Percentiles rank a stretch among this genome's conserved stretches.
These are phyloP conservation scores for Calamus simplicifolius DNA, from an alignment of 176 grass and related monocot genomes.

Conservation along the genomic window DNA sequence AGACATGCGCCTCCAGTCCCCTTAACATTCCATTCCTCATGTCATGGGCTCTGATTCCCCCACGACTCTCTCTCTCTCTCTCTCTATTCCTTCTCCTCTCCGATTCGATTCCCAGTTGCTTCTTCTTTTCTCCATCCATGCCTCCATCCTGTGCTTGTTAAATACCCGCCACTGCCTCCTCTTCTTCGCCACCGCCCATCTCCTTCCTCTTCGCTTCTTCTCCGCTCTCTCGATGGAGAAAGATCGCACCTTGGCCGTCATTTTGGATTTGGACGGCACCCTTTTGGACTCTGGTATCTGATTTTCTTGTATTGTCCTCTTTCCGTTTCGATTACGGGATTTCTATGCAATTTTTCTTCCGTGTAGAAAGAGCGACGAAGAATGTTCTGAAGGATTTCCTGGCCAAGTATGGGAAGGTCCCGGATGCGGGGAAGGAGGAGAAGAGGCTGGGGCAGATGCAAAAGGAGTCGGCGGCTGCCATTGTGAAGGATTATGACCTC, in stretches of 20 bases:
- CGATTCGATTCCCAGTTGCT: constrained; percentile 19
- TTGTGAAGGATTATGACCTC: constrained; percentile 68
- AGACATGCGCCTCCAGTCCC: too few relatives aligned
- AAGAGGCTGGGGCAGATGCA: constrained; percentile 72
- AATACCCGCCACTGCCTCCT: constrained; percentile 14
- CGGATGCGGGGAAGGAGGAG: constrained; percentile 51
- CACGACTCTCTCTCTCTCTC: too few relatives aligned
- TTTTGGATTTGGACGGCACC: constrained; percentile 87
- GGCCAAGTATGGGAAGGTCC: constrained; percentile 48
- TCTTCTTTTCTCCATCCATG: not conserved
- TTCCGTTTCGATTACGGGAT: not conserved
- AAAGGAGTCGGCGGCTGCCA: constrained; percentile 43
- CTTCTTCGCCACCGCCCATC: constrained; percentile 4
- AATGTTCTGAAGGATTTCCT: constrained; percentile 61
- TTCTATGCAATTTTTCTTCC: not conserved
- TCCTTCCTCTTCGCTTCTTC: not conserved
- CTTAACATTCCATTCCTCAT: too few relatives aligned
- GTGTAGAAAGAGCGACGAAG: constrained; percentile 56
- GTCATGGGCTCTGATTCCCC: too few relatives aligned
- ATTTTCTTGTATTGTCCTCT: not conserved
- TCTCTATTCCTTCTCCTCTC: not conserved
- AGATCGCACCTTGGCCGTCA: constrained; percentile 38
- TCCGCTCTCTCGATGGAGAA: constrained; percentile 33
- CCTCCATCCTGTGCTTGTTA: constrained; percentile 11
- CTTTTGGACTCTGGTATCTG: constrained; percentile 49